phyloP scores from a whole-genome alignment of 768 basidiomycete species.

The Lactarius indigo region DNA sequence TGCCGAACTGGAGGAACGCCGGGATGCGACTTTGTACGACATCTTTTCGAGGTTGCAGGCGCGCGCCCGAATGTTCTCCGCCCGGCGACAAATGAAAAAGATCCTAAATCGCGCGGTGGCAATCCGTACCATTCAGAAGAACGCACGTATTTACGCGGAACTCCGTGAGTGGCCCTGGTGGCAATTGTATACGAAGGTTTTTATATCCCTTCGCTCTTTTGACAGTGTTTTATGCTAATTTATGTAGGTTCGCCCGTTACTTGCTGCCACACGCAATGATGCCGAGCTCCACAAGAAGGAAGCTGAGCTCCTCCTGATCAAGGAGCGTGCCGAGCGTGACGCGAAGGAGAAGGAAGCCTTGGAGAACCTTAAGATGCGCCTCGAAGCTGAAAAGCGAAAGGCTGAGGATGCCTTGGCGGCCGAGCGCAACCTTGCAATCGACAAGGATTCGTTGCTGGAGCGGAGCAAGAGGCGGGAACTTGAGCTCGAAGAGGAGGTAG shows the following conservation, averaged over 20 bases:
- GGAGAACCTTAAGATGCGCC: slow-evolving; percentile 73
- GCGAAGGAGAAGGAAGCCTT: slow-evolving; percentile 75
- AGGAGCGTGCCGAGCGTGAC: slow-evolving; percentile 85
- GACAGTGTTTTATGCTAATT: not conserved
- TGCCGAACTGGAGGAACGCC: slow-evolving; percentile 90
- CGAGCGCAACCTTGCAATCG: slow-evolving; percentile 72
- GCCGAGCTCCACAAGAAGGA: slow-evolving; percentile 89
- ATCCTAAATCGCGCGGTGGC: slow-evolving; percentile 89
- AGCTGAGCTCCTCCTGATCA: slow-evolving; percentile 71
- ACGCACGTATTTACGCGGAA: slow-evolving; percentile 87
- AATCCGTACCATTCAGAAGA: slow-evolving; percentile 88
- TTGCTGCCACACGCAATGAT: slow-evolving; percentile 90
- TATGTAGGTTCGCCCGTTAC: slow-evolving; percentile 76
- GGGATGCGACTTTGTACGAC: slow-evolving; percentile 84
- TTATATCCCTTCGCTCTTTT: not conserved
- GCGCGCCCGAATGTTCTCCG: slow-evolving; percentile 77
- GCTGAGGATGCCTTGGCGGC: slow-evolving; percentile 79
- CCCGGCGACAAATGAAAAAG: slow-evolving; percentile 90
- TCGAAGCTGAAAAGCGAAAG: slow-evolving; percentile 81
- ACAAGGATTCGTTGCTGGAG: slow-evolving; percentile 81
- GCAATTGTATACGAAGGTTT: slow-evolving; percentile 91
- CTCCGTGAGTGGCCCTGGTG: slow-evolving; percentile 99
- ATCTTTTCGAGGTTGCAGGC: slow-evolving; percentile 89
- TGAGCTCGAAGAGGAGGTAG: slow-evolving; percentile 82
- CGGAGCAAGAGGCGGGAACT: slow-evolving; percentile 82